phyloP scores from a whole-genome alignment of 306 rosid species.

The Cucurbita moschata region DNA sequence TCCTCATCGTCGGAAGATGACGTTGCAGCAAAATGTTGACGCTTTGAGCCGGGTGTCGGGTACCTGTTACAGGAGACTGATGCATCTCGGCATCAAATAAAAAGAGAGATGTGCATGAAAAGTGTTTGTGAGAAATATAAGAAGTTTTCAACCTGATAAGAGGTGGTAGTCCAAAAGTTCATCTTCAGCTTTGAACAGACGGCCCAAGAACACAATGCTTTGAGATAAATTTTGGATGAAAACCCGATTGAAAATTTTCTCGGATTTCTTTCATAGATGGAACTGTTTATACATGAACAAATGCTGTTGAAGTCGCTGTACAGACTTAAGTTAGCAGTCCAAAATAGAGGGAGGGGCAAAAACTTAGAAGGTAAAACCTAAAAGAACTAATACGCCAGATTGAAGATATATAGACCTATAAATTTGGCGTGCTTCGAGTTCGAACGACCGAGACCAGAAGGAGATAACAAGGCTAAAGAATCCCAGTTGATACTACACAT shows the following conservation, averaged over 20 bases:
- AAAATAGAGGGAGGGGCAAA: background rate
- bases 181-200: background rate
- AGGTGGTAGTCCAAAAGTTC: background rate
- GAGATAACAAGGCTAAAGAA: background rate
- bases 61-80: background rate
- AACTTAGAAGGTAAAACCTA: conserved; percentile 1
- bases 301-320: conserved; percentile 6
- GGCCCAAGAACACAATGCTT: background rate
- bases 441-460: background rate
- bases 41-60: background rate
- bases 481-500: conserved; percentile 5
- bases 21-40: background rate
- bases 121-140: background rate
- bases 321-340: conserved; percentile 3
- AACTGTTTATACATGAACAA: conserved; percentile 6
- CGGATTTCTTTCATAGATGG: conserved; percentile 1
- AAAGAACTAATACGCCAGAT: background rate
- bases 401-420: conserved; percentile 6
- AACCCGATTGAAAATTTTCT: background rate
- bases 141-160: background rate
- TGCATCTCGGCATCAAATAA: background rate
- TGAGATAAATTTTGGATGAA: background rate
- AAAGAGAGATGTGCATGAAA: background rate
- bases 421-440: background rate
- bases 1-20: background rate